phyloP scores from a whole-genome alignment of 2,329 filamentous ascomycete species.

The Colletotrichum abscissum region DNA sequence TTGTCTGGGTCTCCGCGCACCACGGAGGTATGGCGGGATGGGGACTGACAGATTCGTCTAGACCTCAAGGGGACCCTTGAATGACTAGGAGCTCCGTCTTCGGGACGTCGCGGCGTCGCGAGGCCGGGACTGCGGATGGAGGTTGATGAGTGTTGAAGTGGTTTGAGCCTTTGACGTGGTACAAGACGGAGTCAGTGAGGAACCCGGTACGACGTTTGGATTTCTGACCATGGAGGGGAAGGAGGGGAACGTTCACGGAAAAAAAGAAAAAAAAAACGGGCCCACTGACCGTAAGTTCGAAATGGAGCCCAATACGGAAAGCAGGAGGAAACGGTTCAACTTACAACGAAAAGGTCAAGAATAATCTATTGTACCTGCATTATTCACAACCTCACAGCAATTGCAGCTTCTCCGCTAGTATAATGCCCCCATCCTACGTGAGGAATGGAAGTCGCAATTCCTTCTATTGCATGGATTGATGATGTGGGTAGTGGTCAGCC shows the following conservation, averaged over 20 bases:
- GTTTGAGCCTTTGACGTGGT: neutral
- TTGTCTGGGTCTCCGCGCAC: neutral
- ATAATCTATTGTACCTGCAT: neutral
- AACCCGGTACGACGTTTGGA: neutral
- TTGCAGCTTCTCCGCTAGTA: neutral
- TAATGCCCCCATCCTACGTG: neutral
- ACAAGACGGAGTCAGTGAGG: constrained; percentile 1
- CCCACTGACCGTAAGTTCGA: neutral
- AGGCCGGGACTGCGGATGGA: neutral
- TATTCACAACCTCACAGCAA: neutral
- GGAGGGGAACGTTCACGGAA: neutral
- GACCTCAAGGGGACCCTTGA: constrained; percentile 21
- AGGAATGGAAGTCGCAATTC: neutral
- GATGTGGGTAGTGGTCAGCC: neutral
- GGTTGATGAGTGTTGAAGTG: neutral
- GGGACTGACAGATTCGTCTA: constrained; percentile 21
- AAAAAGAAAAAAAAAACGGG: neutral
- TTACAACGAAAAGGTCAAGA: neutral
- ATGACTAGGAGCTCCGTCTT: constrained; percentile 24
- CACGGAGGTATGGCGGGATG: neutral
- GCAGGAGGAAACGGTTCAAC: neutral
- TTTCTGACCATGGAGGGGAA: neutral
- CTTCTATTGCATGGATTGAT: neutral
- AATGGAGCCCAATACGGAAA: neutral
- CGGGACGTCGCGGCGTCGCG: neutral